A percentile compares a stretch with the other conserved stretches of the same genome.
Evolutionary conservation across 179 eudicot genomes (phyloP).

Genomic region (Silene noctiflora): DNA sequence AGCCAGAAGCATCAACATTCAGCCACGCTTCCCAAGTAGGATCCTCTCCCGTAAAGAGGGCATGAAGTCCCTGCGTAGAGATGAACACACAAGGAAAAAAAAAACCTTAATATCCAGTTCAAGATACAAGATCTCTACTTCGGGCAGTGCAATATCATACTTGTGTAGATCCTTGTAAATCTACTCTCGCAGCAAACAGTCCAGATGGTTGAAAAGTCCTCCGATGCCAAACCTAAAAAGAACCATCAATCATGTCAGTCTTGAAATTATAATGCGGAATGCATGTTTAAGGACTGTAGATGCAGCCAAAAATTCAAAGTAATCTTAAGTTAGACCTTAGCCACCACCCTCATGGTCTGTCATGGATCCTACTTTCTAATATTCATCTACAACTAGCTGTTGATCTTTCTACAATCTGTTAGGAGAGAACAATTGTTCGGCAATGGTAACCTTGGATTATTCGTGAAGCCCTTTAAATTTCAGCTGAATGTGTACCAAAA

Average conservation of each 20-base stretch:
- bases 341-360: not conserved
- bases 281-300: not conserved
- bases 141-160: conserved; percentile 40
- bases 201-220: conserved; percentile 96
- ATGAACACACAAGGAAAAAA: conserved; percentile 12
- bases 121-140: conserved; percentile 9
- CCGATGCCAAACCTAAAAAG: conserved; percentile 89
- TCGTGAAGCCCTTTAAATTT: not conserved
- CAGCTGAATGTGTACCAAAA: not conserved
- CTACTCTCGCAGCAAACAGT: conserved; percentile 97
- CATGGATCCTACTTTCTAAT: not conserved
- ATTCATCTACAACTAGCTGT: conserved; percentile 1
- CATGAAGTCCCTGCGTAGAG: conserved; percentile 75
- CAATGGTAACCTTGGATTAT: not conserved
- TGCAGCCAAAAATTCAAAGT: conserved; percentile 3
- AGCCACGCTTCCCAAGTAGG: conserved; percentile 99
- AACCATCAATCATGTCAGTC: conserved; percentile 15
- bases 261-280: not conserved
- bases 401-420: not conserved
- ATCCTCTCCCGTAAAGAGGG: conserved; percentile 96
- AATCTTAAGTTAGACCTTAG: not conserved
- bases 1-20: conserved; percentile 76
- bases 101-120: not conserved
- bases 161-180: conserved; percentile 80
- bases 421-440: not conserved